A percentile compares a stretch with the other conserved stretches of the same genome.
Conservation (phyloP, 768 basidiomycete species). For the Podaxis sp. region DNA sequence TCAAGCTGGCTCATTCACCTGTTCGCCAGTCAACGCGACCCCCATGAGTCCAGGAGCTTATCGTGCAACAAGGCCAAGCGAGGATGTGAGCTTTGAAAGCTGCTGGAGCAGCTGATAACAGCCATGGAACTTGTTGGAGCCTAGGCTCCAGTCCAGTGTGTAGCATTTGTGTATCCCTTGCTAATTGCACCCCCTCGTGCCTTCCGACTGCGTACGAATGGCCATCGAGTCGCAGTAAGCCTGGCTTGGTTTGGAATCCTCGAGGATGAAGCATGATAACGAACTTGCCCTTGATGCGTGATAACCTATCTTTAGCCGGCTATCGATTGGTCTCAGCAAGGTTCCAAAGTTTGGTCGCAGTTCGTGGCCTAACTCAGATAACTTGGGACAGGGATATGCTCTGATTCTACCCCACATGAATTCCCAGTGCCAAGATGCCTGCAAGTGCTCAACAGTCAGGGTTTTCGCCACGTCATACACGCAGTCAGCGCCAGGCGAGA, state of each 20-base stretch:
- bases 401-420: background rate
- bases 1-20: background rate
- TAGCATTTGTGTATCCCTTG: background rate
- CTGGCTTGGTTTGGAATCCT: background rate
- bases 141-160: background rate
- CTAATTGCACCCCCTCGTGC: no score
- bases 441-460: background rate
- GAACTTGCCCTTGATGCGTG: background rate
- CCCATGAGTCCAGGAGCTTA: background rate
- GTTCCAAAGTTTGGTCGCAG: background rate
- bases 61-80: background rate
- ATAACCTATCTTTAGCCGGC: background rate
- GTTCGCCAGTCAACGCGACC: background rate
- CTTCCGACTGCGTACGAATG: no score
- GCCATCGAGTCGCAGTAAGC: no score
- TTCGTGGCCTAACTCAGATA: background rate
- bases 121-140: background rate
- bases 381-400: background rate
- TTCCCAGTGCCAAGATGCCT: background rate
- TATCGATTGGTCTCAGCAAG: background rate
- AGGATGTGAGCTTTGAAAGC: background rate
- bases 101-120: background rate
- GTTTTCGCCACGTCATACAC: background rate
- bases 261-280: background rate
- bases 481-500: background rate